Evolutionary conservation across 352 stramenopile genomes (phyloP).

Genomic region (Discostella stelligera): DNA sequence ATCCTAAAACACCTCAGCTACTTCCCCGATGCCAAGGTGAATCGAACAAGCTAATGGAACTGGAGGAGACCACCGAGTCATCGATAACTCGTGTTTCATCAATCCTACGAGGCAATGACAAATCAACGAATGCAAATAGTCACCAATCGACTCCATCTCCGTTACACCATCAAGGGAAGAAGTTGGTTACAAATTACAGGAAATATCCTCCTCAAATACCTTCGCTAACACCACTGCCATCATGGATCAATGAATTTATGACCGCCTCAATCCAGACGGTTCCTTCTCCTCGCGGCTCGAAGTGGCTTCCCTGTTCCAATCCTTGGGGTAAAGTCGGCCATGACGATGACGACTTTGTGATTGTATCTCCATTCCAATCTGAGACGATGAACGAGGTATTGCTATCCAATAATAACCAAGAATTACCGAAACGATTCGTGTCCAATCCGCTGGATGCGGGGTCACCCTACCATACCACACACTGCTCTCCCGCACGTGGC

Average conservation of each 20-base stretch:
- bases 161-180: conserved; percentile 6
- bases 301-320: conserved; percentile 59
- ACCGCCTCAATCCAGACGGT: conserved; percentile 23
- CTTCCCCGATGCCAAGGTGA: background rate
- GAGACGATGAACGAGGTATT: conserved; percentile 21
- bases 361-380: conserved; percentile 52
- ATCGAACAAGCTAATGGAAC: background rate
- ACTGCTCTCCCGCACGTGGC: conserved; percentile 51
- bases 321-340: conserved; percentile 64
- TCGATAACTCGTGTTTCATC: background rate
- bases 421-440: conserved; percentile 50
- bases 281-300: conserved; percentile 20
- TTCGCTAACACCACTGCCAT: conserved; percentile 9
- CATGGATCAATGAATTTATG: conserved; percentile 39
- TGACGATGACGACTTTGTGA: conserved; percentile 61
- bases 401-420: conserved; percentile 42
- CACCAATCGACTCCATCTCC: conserved; percentile 12
- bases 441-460: conserved; percentile 48
- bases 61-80: background rate
- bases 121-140: background rate
- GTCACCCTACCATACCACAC: conserved; percentile 59
- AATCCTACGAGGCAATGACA: background rate
- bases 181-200: background rate
- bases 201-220: conserved; percentile 2
- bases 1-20: background rate